phyloP scores from a whole-genome alignment of 306 rosid genomes.

The Cicer chorassanicum region DNA sequence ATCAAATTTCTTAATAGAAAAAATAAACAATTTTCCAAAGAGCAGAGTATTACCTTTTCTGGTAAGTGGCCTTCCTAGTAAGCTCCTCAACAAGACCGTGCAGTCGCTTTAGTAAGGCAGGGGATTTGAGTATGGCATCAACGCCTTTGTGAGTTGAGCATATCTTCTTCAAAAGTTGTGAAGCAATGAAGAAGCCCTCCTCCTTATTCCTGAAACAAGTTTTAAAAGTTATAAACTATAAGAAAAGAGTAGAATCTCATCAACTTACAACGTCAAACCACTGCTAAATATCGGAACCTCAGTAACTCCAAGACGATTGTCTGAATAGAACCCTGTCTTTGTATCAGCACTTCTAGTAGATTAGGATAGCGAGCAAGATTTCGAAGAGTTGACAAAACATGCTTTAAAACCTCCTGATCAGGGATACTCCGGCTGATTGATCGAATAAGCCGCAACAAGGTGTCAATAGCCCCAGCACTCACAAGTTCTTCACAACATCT shows the following conservation, averaged over 20 bases:
- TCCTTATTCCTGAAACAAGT: conserved; percentile 80
- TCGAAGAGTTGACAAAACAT: conserved; percentile 79
- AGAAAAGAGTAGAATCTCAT: conserved; percentile 9
- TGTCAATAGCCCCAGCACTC: conserved; percentile 76
- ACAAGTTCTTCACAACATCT: conserved; percentile 93
- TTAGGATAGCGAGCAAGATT: conserved; percentile 84
- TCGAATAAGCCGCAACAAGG: conserved; percentile 69
- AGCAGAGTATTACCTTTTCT: conserved; percentile 64
- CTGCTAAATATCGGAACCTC: conserved; percentile 53
- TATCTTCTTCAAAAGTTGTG: conserved; percentile 74
- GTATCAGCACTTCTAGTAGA: conserved; percentile 67
- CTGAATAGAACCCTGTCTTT: conserved; percentile 58
- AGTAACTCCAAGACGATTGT: conserved; percentile 65
- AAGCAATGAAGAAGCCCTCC: conserved; percentile 74
- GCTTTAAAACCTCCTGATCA: conserved; percentile 74
- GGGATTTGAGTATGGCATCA: conserved; percentile 60
- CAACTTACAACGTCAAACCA: conserved; percentile 16
- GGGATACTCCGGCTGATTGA: conserved; percentile 92
- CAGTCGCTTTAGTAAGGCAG: conserved; percentile 72
- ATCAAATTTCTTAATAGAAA: not conserved
- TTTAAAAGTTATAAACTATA: not conserved
- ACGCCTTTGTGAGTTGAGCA: conserved; percentile 61
- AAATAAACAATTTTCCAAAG: not conserved
- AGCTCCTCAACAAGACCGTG: conserved; percentile 75
- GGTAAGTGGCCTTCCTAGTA: conserved; percentile 49